Conservation (phyloP, 1,139 yeast genomes). For the Kodamaea fungicola region DNA sequence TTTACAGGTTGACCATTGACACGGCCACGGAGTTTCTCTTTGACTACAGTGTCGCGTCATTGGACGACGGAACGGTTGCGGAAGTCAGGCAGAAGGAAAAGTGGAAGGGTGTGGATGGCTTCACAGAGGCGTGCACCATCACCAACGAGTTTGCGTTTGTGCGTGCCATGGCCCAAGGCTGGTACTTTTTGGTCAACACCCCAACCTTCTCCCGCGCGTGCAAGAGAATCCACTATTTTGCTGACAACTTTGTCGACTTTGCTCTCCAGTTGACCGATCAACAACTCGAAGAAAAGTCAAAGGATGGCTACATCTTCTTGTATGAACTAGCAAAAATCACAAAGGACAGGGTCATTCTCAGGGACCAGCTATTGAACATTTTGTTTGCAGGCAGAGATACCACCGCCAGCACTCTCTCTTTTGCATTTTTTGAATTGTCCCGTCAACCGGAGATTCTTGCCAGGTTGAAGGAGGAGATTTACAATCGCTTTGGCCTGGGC, state of each 20-base stretch:
- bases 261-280: slow-evolving; percentile 24
- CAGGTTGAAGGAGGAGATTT: slow-evolving; percentile 31
- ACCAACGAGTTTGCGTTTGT: slow-evolving; percentile 28
- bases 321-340: slow-evolving; percentile 44
- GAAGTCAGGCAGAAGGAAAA: slow-evolving; percentile 5
- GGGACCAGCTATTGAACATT: slow-evolving; percentile 43
- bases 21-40: slow-evolving; percentile 41
- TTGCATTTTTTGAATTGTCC: slow-evolving; percentile 37
- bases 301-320: slow-evolving; percentile 39
- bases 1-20: slow-evolving; percentile 38
- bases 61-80: slow-evolving; percentile 19
- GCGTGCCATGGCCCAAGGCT: slow-evolving; percentile 25
- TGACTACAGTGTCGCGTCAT: slow-evolving; percentile 30
- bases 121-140: slow-evolving; percentile 28
- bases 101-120: slow-evolving; percentile 24
- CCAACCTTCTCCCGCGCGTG: slow-evolving; percentile 25
- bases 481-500: slow-evolving; percentile 33
- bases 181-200: slow-evolving; percentile 25
- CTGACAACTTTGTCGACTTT: slow-evolving; percentile 26
- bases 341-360: slow-evolving; percentile 36
- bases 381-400: slow-evolving; percentile 47
- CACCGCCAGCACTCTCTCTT: slow-evolving; percentile 43
- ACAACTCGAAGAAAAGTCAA: slow-evolving; percentile 34
- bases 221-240: slow-evolving; percentile 21
- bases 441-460: slow-evolving; percentile 34